Evolutionary conservation across 2,329 filamentous ascomycete genomes (phyloP).

Genomic region (Diaporthe citri): DNA sequence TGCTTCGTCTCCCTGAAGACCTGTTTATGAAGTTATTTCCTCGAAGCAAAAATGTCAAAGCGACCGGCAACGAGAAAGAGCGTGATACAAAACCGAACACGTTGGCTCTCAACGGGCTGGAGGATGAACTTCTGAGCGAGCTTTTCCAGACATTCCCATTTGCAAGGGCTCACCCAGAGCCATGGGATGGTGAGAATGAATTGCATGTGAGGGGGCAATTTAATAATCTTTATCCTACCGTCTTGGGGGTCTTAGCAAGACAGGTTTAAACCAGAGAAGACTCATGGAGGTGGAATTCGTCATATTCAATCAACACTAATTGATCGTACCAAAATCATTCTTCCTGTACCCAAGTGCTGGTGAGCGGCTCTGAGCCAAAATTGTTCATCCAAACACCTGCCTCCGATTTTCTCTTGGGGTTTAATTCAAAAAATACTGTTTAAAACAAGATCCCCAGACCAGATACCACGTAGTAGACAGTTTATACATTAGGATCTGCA

Average conservation of each 20-base stretch:
- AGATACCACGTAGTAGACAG: neutral
- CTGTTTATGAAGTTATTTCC: neutral
- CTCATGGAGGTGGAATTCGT: neutral
- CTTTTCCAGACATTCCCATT: neutral
- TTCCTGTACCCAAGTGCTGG: neutral
- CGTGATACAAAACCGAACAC: neutral
- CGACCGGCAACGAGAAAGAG: neutral
- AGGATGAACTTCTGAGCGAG: neutral
- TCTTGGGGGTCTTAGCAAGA: neutral
- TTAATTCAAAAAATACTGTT: neutral
- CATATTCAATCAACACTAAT: neutral
- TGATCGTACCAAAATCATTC: neutral
- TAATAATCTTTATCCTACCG: neutral
- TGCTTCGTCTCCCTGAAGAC: neutral
- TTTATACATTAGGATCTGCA: neutral
- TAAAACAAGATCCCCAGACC: neutral
- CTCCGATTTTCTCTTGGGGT: neutral
- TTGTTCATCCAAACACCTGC: neutral
- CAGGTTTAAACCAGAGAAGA: neutral
- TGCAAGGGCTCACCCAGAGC: neutral
- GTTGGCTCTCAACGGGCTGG: neutral
- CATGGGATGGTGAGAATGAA: neutral
- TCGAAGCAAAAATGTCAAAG: neutral
- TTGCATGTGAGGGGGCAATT: neutral
- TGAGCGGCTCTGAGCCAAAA: neutral